Evolutionary conservation across 2,329 filamentous ascomycete genomes (phyloP), one percentile per base, ranked within the genome.

Genomic region (Thelonectria blattea): DNA sequence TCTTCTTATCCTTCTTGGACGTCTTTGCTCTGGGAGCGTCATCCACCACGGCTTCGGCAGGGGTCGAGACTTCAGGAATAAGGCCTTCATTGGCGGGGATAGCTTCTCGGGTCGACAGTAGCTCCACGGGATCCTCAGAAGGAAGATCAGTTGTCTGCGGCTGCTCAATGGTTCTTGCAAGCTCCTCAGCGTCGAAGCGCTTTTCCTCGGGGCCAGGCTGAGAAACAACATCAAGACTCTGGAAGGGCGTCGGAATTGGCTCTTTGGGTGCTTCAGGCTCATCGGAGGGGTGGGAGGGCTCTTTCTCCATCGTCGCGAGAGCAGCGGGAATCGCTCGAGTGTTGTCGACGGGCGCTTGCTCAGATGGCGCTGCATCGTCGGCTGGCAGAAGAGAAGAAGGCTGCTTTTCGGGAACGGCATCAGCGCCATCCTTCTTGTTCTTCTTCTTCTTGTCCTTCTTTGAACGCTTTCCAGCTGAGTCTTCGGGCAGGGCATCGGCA

Each of bases 381-480:
- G 27, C 46, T 32, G 14, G 46, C 30, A 43, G 15, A 15, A 32
- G n/a, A n/a, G 50, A 34, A 34, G 43, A 42, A 34, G 43, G 34
- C 24, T 42, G 49, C 42, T 20, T 7, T 20, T 48, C 43, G 14
- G 37, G 17, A 37, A 42, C 6, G 47, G 49, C 46, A 27, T 52
- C 49, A 20, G 61, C 58, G 39, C 68, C 71, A 17, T 63, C 58
- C 43, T 67, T 70, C 60, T 68, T 74, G 64, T 72, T 74, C 57
- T 73, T 74, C 56, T 70, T 73, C 58, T 72, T 71, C 55, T 74
- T 75, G 59, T 74, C 74, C 52, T 66, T 30, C 55, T 68, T 72
- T 22, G 62, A 60, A 37, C 45, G 48, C 27, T 58, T 62, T 34
- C 15, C 51, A n/a, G 12, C 11, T 17, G 57, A 39, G 27, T n/a